A percentile compares a stretch with the other conserved stretches of the same genome.
Conservation (phyloP, 208 protist genomes). For the Wallacemonas rigidus region DNA sequence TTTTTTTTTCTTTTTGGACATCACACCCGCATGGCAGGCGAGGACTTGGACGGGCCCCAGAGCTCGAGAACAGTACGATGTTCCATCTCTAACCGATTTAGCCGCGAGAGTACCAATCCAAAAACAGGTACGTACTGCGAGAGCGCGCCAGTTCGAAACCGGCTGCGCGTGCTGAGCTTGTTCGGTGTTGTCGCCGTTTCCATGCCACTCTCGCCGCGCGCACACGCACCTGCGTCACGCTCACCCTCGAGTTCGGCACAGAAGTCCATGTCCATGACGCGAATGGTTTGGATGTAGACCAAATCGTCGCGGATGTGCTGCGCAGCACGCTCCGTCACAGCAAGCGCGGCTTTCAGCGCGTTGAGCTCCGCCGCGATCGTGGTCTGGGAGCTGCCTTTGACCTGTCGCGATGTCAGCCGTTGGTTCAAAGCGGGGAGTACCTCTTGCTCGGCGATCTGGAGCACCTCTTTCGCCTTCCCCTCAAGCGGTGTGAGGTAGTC, state of each 20-base stretch:
- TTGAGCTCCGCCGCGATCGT: neutral
- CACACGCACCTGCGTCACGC: neutral
- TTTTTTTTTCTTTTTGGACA: neutral
- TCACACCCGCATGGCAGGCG: neutral
- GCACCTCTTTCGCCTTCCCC: slow-evolving; percentile 39
- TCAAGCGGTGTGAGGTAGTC: slow-evolving; percentile 54
- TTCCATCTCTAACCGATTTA: slow-evolving; percentile 81
- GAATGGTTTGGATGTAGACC: slow-evolving; percentile 56
- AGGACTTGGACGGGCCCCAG: slow-evolving; percentile 34
- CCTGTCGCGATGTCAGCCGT: neutral
- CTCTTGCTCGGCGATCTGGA: slow-evolving; percentile 40
- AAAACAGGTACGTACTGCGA: slow-evolving; percentile 77
- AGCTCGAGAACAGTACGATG: slow-evolving; percentile 80
- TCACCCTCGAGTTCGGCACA: slow-evolving; percentile 9
- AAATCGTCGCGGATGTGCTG: slow-evolving; percentile 44
- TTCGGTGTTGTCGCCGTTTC: neutral
- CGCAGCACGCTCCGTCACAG: slow-evolving; percentile 24
- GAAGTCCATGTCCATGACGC: slow-evolving; percentile 54
- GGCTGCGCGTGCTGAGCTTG: slow-evolving; percentile 5
- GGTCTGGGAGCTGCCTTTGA: neutral
- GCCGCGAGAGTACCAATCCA: slow-evolving; percentile 66
- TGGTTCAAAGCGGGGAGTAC: slow-evolving; percentile 33
- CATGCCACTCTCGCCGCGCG: neutral
- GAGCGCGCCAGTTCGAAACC: slow-evolving; percentile 24
- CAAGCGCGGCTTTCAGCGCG: slow-evolving; percentile 15